phyloP scores from a whole-genome alignment of 345 rosid genomes.

The Hibiscus syriacus region DNA sequence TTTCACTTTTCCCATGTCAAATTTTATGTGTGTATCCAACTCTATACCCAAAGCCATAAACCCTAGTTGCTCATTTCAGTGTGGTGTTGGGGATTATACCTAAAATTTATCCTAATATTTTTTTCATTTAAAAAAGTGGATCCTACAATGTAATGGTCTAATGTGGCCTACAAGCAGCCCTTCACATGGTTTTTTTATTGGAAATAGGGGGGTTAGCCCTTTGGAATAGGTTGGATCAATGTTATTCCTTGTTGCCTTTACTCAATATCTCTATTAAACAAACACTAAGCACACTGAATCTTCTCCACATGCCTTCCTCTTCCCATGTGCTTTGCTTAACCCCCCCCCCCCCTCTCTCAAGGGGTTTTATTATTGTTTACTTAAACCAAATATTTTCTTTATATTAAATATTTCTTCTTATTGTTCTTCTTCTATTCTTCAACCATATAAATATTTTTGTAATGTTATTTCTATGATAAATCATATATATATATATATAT shows the following conservation, averaged over 20 bases:
- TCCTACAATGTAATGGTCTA: constrained; percentile 32
- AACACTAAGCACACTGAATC: constrained; percentile 43
- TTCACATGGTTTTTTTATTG: constrained; percentile 53
- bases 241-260: constrained; percentile 40
- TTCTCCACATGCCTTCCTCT: constrained; percentile 70
- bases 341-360: constrained; percentile 13
- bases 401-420: background rate
- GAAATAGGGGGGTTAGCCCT: constrained; percentile 30
- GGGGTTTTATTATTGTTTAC: background rate
- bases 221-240: constrained; percentile 43
- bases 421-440: constrained; percentile 7
- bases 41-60: constrained; percentile 22
- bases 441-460: background rate
- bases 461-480: background rate
- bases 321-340: constrained; percentile 69
- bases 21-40: constrained; percentile 23
- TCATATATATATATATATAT: background rate
- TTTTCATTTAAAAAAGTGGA: constrained; percentile 26
- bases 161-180: constrained; percentile 56
- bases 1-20: constrained; percentile 16
- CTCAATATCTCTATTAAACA: constrained; percentile 20
- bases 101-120: background rate
- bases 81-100: constrained; percentile 6
- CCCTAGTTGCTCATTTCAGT: constrained; percentile 17
- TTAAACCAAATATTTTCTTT: background rate